These are phyloP conservation scores for Oryza australiensis DNA, from an alignment of 176 grass and related monocot species.

Conservation along the genomic window DNA sequence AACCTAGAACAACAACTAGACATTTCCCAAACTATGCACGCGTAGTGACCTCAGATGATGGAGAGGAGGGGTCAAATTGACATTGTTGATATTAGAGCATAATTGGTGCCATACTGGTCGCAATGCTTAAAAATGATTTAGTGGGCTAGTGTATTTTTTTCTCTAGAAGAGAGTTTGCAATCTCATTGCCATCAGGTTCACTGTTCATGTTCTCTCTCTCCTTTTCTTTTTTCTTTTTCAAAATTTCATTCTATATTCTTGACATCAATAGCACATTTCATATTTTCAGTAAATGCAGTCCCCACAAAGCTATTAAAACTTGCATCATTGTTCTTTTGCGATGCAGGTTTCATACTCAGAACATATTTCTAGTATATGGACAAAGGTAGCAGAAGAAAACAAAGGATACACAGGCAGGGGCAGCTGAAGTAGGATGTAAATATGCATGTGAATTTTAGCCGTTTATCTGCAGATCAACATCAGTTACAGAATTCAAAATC, in stretches of 20 bases:
- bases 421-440: slow-evolving; percentile 53
- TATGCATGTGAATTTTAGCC: slow-evolving; percentile 35
- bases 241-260: neutral
- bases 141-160: slow-evolving; percentile 15
- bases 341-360: slow-evolving; percentile 67
- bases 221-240: too few relatives aligned
- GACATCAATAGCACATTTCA: neutral
- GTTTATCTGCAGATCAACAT: slow-evolving; percentile 17
- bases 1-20: neutral
- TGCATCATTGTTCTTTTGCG: neutral
- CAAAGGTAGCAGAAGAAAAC: slow-evolving; percentile 75
- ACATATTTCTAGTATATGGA: slow-evolving; percentile 65
- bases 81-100: neutral
- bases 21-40: neutral
- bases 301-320: neutral
- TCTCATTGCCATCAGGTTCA: neutral
- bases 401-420: slow-evolving; percentile 41
- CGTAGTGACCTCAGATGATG: neutral
- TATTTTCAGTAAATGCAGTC: neutral
- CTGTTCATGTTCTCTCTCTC: neutral
- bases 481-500: slow-evolving; percentile 26
- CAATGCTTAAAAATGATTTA: neutral
- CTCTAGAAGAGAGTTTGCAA: neutral
- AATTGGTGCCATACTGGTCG: neutral
- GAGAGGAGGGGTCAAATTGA: neutral